Evolutionary conservation across 768 basidiomycete species (phyloP).

Genomic region (Suillus alpinus): DNA sequence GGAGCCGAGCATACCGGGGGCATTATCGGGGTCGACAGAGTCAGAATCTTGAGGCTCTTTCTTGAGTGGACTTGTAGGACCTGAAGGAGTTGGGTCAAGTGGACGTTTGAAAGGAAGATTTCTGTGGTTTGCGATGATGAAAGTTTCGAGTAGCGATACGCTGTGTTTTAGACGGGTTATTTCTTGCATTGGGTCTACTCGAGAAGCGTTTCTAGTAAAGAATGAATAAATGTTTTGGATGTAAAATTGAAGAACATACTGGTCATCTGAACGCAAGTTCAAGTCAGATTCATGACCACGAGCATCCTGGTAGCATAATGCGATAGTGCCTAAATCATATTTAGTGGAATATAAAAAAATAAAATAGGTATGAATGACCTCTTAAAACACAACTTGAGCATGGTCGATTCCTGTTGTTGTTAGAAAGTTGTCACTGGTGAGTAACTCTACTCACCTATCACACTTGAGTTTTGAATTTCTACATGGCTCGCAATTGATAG

Average conservation of each 20-base stretch:
- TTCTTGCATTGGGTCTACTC: slow-evolving; percentile 39
- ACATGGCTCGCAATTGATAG: slow-evolving; percentile 88
- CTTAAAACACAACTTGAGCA: slow-evolving; percentile 85
- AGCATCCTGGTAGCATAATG: slow-evolving; percentile 76
- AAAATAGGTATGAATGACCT: slow-evolving; percentile 42
- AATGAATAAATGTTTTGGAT: no score
- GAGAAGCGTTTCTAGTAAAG: slow-evolving; percentile 26
- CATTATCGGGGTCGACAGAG: slow-evolving; percentile 41
- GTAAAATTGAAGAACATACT: no score
- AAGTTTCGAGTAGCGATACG: slow-evolving; percentile 37
- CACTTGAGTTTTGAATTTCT: slow-evolving; percentile 86
- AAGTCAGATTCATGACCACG: slow-evolving; percentile 58
- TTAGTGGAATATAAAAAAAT: slow-evolving; percentile 14
- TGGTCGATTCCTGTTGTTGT: slow-evolving; percentile 65
- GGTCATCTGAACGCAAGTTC: slow-evolving; percentile 57
- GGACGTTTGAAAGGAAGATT: slow-evolving; percentile 26
- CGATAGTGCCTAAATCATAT: slow-evolving; percentile 60
- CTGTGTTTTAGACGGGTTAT: slow-evolving; percentile 40
- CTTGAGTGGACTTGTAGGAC: slow-evolving; percentile 41
- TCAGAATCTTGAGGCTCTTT: slow-evolving; percentile 52
- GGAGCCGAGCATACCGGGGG: slow-evolving; percentile 66
- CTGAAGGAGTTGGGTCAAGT: slow-evolving; percentile 29
- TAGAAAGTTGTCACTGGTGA: no score
- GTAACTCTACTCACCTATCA: slow-evolving; percentile 80
- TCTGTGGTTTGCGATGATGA: slow-evolving; percentile 31